These are phyloP conservation scores for Penicillium sp. DNA, from an alignment of 2,329 filamentous ascomycete species.

Conservation along the genomic window DNA sequence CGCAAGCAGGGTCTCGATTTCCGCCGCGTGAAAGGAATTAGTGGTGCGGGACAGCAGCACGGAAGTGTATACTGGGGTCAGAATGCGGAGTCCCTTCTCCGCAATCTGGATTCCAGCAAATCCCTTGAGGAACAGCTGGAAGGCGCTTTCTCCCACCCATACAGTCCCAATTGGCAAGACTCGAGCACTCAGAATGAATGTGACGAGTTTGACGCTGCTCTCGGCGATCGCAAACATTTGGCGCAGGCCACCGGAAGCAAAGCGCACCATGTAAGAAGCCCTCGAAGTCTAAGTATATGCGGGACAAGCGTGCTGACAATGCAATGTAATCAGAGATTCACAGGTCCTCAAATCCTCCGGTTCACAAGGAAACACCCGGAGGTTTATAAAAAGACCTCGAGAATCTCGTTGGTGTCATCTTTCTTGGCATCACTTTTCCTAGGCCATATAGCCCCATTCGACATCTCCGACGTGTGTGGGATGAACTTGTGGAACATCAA, in stretches of 20 bases:
- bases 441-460: constrained; percentile 74
- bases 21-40: constrained; percentile 66
- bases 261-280: constrained; percentile 72
- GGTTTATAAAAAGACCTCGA: constrained; percentile 68
- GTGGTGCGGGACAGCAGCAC: constrained; percentile 92
- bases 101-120: constrained; percentile 50
- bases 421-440: constrained; percentile 88
- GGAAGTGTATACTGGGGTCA: constrained; percentile 89
- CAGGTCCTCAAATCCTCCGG: constrained; percentile 88
- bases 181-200: constrained; percentile 88
- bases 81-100: constrained; percentile 58
- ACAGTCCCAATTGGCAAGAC: constrained; percentile 96
- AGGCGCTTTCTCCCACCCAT: constrained; percentile 69
- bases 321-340: constrained; percentile 74
- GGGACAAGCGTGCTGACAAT: neutral
- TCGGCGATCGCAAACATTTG: constrained; percentile 60
- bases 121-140: constrained; percentile 64
- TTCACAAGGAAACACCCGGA: constrained; percentile 72
- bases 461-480: constrained; percentile 88
- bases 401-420: constrained; percentile 89
- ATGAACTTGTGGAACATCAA: constrained; percentile 95
- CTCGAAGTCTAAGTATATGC: neutral
- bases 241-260: constrained; percentile 79
- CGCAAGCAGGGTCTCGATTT: constrained; percentile 63
- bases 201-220: constrained; percentile 68